Base-by-base conservation (phyloP, 768 basidiomycete genomes). In the Trametes coccinea region DNA sequence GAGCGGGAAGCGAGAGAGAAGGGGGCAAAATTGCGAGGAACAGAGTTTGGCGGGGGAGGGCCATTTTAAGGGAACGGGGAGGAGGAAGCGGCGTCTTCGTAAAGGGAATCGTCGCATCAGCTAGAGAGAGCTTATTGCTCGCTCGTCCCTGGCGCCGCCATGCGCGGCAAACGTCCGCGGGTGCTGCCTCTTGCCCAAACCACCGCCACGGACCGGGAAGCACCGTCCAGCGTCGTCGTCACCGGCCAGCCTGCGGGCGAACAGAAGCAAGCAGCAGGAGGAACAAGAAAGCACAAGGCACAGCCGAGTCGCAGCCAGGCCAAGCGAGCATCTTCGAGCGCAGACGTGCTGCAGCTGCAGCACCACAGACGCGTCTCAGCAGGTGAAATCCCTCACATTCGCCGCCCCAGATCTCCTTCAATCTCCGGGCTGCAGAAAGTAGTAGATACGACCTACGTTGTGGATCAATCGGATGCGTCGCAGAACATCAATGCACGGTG, bases 41-140 rank as follows among this genome's bases (percentile, higher is more conserved):
- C 53, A 34, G 30, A 48, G n/a, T 22, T 47, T 29, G 47, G 53
- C 59, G 53, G 10, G 29, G 14, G 31, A 29, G 37, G 43, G 17
- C 53, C 47, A 47, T 60, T 53, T 54, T 48, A 44, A 39, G 46
- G 27, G 33, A 55, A 14, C 14, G 49, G 29, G 34, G 51, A 30
- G 22, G 51, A 54, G 59, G 46, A 54, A 41, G 41, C 53, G 59
- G 52, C 46, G 46, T 40, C 48, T 22, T 53, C 59, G 46, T 60
- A 54, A 60, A 49, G 46, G 40, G 30, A 60, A 48, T 31, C 45
- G 52, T 31, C 52, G 46, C 59, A 60, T 60, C 59, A 60, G 47
- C 46, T 39, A 30, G 51, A 30, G 33, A 29, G 59, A 31, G 52
- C 39, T 13, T 48, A 48, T 17, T 49, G 59, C 46, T 54, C 45